Evolutionary conservation across 768 basidiomycete genomes (phyloP).

Genomic region (Tremella yokohamensis): DNA sequence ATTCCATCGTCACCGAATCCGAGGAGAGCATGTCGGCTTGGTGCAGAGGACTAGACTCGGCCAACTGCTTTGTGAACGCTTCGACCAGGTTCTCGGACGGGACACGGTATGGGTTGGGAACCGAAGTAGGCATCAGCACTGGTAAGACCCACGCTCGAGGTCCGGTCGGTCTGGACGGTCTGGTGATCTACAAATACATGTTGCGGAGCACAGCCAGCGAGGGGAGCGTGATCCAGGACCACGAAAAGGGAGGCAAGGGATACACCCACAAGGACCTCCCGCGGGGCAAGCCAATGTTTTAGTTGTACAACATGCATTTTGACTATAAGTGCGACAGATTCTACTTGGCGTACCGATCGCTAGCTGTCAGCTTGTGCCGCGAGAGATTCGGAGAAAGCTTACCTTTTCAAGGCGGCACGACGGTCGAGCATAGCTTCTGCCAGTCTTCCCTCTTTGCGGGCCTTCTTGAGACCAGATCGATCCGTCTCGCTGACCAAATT

Average conservation of each 20-base stretch:
- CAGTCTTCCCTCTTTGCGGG: constrained; percentile 48
- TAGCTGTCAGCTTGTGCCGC: constrained; percentile 9
- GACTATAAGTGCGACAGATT: not conserved
- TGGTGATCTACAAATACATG: constrained; percentile 96
- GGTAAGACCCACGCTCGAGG: constrained; percentile 94
- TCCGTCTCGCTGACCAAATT: constrained; percentile 44
- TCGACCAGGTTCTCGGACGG: constrained; percentile 96
- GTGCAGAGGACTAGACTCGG: constrained; percentile 82
- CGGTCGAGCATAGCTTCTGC: constrained; percentile 50
- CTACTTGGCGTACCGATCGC: constrained; percentile 48
- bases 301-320: constrained; percentile 10
- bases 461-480: constrained; percentile 43
- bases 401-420: constrained; percentile 48
- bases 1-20: constrained; percentile 82
- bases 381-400: constrained; percentile 4
- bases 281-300: constrained; percentile 5
- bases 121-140: constrained; percentile 96
- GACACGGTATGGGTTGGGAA: constrained; percentile 93
- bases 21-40: constrained; percentile 62
- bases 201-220: constrained; percentile 67
- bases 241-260: constrained; percentile 65
- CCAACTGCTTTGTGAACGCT: constrained; percentile 90
- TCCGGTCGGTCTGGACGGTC: constrained; percentile 87
- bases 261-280: constrained; percentile 55
- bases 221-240: constrained; percentile 85